phyloP scores from a whole-genome alignment of 306 rosid species.

The barrel medic (Medicago truncatula) region MtrunA17r5.0-ANR NC_053045.1:49156001-49156500 shows the following conservation, averaged over 20 bases:
- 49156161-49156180: constrained; percentile 65
- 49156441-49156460: neutral
- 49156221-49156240: constrained; percentile 5
- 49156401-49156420: neutral
- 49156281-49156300: constrained; percentile 1
- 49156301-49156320: constrained; percentile 24
- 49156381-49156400: neutral
- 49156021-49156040: constrained; percentile 65
- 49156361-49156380: neutral
- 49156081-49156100: constrained; percentile 58
- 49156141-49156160: constrained; percentile 68
- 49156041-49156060: constrained; percentile 69
- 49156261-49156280: neutral
- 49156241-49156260: constrained; percentile 21
- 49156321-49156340: constrained; percentile 27
- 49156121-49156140: constrained; percentile 78
- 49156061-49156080: constrained; percentile 71
- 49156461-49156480: neutral
- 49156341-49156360: constrained; percentile 10
- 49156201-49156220: constrained; percentile 11
- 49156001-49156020: constrained; percentile 83
- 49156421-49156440: neutral
- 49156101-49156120: constrained; percentile 82
- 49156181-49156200: too few species aligned
- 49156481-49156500: neutral